Conservation (phyloP, 331 rosid genomes). For the Ulmus americana region DNA sequence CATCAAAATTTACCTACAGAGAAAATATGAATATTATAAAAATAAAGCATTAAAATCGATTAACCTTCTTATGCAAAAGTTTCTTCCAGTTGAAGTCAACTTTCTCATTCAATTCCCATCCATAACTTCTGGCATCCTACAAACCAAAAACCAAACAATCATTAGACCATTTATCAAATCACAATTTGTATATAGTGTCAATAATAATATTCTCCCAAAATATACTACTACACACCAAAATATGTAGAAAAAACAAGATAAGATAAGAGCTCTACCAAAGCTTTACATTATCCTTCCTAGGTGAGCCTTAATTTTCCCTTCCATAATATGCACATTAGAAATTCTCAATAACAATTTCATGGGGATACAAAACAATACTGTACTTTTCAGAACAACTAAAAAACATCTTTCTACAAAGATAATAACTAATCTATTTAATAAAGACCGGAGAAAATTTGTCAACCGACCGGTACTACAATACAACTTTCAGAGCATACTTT, state of each 20-base stretch:
- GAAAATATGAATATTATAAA: neutral
- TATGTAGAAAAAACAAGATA: no score
- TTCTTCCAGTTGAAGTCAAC: slow-evolving; percentile 90
- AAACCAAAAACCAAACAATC: slow-evolving; percentile 20
- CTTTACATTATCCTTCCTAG: neutral
- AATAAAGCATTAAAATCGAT: slow-evolving; percentile 12
- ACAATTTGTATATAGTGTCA: no score
- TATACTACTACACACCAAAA: no score
- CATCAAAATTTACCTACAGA: neutral
- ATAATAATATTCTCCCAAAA: neutral
- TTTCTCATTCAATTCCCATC: slow-evolving; percentile 83
- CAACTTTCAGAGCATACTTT: no score
- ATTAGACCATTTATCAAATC: neutral
- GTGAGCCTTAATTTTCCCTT: neutral
- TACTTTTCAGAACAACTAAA: no score
- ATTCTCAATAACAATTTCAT: neutral
- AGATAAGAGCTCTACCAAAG: neutral
- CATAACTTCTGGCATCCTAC: slow-evolving; percentile 83
- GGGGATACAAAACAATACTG: neutral
- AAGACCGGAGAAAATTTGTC: no score
- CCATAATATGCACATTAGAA: neutral
- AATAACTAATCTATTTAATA: no score
- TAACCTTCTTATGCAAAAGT: slow-evolving; percentile 83
- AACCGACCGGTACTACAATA: no score
- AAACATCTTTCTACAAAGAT: no score